Evolutionary conservation across 2,329 filamentous ascomycete genomes (phyloP), one percentile per base, ranked within the genome.

Genomic region (Clathrospora elynae): DNA sequence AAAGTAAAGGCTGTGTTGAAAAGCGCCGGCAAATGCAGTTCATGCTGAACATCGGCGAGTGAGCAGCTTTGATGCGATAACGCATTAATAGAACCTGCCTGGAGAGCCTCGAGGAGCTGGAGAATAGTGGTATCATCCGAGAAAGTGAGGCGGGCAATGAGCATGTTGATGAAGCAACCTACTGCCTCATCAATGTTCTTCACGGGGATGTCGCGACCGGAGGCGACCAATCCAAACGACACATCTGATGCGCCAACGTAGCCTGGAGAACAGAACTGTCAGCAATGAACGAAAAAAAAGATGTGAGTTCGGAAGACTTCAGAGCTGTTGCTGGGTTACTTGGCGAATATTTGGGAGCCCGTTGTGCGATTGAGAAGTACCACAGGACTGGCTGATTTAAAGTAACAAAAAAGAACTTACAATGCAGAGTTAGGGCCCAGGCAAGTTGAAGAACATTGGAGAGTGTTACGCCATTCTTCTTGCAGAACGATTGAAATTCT

Each of bases 121-220:
- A 57, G 45, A 7, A 80, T 56, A 9, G 60, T 31, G 56, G 67
- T 39, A 31, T 69, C 40, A 54, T 64, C 39, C 33, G 62, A 42
- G 59, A 77, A 51, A 41, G 67, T 57, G 3, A 80, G 66, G 5
- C 75, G 72, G 44, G 74, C 79, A 31, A 78, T 74, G 2, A 82
- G 70, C 73, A 81, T 80, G 39, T 79, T 80, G 45, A 82, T 77
- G 33, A 81, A 77, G 7, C 73, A 70, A 0, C 80, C 80, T 8
- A 78, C 71, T 2, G 78, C 73, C 2, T 75, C 67, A 2, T 75
- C 69, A 8, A 81, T 75, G 1, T 73, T 71, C 2, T 70, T 62
- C 1, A 83, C 66, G 1, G 77, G 73, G 3, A 75, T 70, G 46
- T 82, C 79, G 10, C 80, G 71, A 2, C 80, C 80, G 0, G 77